Evolutionary conservation across 306 rosid species (phyloP).

Genomic region (Mimosa bimucronata): DNA sequence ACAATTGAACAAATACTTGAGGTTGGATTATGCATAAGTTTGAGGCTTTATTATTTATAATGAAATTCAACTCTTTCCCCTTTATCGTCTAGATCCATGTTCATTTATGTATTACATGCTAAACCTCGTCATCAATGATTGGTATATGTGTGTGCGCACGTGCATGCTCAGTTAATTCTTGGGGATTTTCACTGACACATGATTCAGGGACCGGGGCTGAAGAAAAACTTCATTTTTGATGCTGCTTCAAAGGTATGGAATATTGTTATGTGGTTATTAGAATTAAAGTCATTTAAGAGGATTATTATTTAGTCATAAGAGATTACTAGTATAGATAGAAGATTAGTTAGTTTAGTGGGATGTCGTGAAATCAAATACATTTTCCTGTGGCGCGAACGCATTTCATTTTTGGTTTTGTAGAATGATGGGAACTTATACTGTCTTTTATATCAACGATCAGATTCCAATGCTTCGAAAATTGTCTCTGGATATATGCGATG

Average conservation of each 20-base stretch:
- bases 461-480: conserved; percentile 72
- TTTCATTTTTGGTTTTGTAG: conserved; percentile 15
- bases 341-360: background rate
- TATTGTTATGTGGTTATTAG: background rate
- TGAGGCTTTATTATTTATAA: conserved; percentile 2
- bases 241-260: conserved; percentile 66
- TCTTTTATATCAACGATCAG: conserved; percentile 47
- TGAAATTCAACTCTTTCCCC: background rate
- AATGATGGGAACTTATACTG: conserved; percentile 29
- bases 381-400: background rate
- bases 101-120: conserved; percentile 10
- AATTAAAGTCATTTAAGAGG: background rate
- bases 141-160: background rate
- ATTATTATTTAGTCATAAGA: background rate
- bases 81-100: background rate
- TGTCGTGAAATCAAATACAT: background rate
- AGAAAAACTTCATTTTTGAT: conserved; percentile 54
- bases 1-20: conserved; percentile 14
- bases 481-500: conserved; percentile 81
- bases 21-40: conserved; percentile 3
- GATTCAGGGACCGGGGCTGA: conserved; percentile 72
- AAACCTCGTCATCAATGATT: conserved; percentile 23
- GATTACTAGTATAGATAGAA: background rate
- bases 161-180: background rate
- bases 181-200: background rate